Base-by-base conservation (phyloP, 1,139 yeast species). In the Geotrichum histeridarum region DNA sequence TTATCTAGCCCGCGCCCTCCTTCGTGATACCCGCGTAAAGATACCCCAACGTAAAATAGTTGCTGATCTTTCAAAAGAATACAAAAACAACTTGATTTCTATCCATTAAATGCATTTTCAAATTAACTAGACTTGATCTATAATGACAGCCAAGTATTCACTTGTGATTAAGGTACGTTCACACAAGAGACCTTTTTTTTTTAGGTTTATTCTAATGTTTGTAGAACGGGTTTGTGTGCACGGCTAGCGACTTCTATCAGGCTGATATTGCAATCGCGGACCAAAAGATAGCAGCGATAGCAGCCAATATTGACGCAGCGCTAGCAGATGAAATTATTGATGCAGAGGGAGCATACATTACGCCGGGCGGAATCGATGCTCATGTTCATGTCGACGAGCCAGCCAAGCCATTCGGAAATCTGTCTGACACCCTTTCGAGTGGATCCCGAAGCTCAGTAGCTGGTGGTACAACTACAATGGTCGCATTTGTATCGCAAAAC, bases 361-460 rank as follows among this genome's bases (percentile, higher is more conserved):
- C 77, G n/a, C 80, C 77, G 4, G 79, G 78, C 48, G 79, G 79
- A 8, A 70, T 77, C 42, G 80, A 77, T 60, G 70, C 77, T 0
- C 80, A 76, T 60, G 85, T 81, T 41, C 86, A 82, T 60, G 69
- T 82, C 53, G 80, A 81, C 61, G 84, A 81, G 61, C 80, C 78
- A 0, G 78, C 79, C 5, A 38, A 42, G 41, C 55, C 61, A 1
- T 58, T 58, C 27, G 68, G 80, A 49, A 42, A 48, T 33, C 37
- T 52, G 7, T 39, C 51, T n/a, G 85, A 81, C 64, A 80, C 81
- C 5, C 80, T 81, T 63, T 82, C 77, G 48, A 74, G 82, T 2
- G 86, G 84, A 0, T 78, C 86, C 2, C 73, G 75, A 62, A 78
- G 83, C 17, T 85, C 86, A 0, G 79, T 83, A 15, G 75, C 81